A percentile compares a stretch with the other conserved stretches of the same genome.
phyloP scores from a whole-genome alignment of 768 basidiomycete species.

The Suillus sp. region DNA sequence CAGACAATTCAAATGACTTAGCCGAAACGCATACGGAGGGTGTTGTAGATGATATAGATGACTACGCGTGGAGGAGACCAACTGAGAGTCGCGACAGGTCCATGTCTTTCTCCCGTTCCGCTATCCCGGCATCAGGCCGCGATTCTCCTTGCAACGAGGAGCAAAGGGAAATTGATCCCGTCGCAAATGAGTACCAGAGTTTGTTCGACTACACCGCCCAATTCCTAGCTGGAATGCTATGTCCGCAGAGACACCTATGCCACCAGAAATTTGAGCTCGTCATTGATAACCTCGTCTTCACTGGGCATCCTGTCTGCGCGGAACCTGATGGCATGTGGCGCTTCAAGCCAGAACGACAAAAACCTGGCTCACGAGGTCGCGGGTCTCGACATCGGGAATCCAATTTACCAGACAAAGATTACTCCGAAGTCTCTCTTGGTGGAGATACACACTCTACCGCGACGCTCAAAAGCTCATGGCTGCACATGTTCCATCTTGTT shows the following conservation, averaged over 20 bases:
- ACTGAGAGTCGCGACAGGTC: constrained; percentile 50
- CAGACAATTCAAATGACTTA: constrained; percentile 35
- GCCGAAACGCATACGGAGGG: constrained; percentile 16
- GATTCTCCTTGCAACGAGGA: constrained; percentile 52
- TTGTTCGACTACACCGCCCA: constrained; percentile 82
- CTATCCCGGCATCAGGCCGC: constrained; percentile 49
- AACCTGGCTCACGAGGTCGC: constrained; percentile 54
- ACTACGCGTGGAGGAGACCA: constrained; percentile 68
- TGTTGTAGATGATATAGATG: constrained; percentile 35
- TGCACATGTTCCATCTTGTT: constrained; percentile 84
- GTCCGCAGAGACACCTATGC: constrained; percentile 77
- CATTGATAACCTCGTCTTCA: constrained; percentile 88
- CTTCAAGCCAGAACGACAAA: constrained; percentile 65
- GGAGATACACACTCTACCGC: constrained; percentile 34
- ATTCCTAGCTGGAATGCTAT: constrained; percentile 79
- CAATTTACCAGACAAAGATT: constrained; percentile 37
- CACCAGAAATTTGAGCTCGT: constrained; percentile 94
- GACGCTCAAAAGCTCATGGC: constrained; percentile 45
- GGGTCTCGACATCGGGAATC: constrained; percentile 51
- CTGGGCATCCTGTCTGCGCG: constrained; percentile 91
- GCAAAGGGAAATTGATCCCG: constrained; percentile 36
- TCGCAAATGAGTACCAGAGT: constrained; percentile 57
- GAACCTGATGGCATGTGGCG: constrained; percentile 74
- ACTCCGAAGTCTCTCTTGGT: constrained; percentile 35
- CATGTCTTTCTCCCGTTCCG: constrained; percentile 50